Evolutionary conservation across 495 filamentous ascomycete species (phyloP), one percentile per base, ranked within the genome.

Genomic region (Wilcoxina mikolae): DNA sequence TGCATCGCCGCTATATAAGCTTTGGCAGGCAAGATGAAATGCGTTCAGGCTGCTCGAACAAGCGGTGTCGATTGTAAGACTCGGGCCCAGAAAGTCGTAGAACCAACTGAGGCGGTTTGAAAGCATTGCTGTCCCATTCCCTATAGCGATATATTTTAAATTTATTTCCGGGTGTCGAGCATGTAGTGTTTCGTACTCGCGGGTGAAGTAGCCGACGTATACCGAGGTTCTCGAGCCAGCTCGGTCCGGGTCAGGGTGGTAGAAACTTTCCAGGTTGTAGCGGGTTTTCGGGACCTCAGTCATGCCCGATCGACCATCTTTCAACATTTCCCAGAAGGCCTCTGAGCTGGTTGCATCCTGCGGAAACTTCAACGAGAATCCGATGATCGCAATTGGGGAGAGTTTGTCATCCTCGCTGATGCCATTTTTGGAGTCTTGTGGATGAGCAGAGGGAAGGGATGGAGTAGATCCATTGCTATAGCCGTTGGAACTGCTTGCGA

Each of bases 341-440:
- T 74, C 74, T 10, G 74, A 69, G 15, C 67, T 77, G n/a, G 71
- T 66, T 18, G 76, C 76, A 49, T 74, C 72, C 11, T 73, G 72
- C 0, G 77, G 72, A 48, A 78, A 71, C 23, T 70, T 70, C 53
- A 71, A 76, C 11, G 76, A 70, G 65, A 78, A 65, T 26, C 77
- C 77, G n/a, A 80, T 69, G 39, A 80, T 69, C 33, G 77, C 77
- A 42, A 79, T 73, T 17, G 77, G 75, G 61, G 64, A 65, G 22
- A 46, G 5, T 46, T 35, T 35, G 31, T 35, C 31, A 7, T 15
- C 31, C 7, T 35, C 31, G n/a, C n/a, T n/a, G 15, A 35, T 7
- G 31, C 31, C 31, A 35, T 7, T 35, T 35, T 35, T 15, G 15
- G 31, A 15, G 15, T 15, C 15, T 35, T 15, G 7, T 7, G 31